phyloP scores from a whole-genome alignment of 805 yeast genomes.

The Schwanniomyces pseudopolymorphus region DNA sequence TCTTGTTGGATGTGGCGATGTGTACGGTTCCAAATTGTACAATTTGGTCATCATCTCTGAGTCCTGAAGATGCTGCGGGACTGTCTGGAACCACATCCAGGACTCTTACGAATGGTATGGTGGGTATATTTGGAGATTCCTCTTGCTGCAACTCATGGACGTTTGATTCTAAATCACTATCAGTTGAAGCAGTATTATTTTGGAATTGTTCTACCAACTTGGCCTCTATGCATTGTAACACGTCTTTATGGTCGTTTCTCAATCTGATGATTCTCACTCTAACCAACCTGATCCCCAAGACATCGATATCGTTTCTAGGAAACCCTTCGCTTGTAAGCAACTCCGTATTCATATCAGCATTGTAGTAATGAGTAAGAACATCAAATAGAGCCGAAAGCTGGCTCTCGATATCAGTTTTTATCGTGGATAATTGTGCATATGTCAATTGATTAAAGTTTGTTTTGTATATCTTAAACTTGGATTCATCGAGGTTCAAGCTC shows the following conservation, averaged over 20 bases:
- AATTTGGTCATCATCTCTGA: constrained; percentile 54
- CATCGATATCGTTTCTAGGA: constrained; percentile 83
- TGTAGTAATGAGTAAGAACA: constrained; percentile 40
- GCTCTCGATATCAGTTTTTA: constrained; percentile 20
- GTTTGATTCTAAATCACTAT: background rate
- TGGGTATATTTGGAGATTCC: background rate
- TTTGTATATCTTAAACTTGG: constrained; percentile 19
- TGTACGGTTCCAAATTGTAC: constrained; percentile 53
- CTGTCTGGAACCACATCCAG: constrained; percentile 48
- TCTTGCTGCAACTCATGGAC: too few relatives aligned
- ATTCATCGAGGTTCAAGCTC: constrained; percentile 23
- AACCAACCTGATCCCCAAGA: constrained; percentile 59
- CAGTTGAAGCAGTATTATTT: background rate
- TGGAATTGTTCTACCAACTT: constrained; percentile 47
- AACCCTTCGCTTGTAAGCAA: constrained; percentile 74
- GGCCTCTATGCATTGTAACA: constrained; percentile 47
- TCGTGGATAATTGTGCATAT: constrained; percentile 8
- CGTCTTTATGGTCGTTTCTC: constrained; percentile 62
- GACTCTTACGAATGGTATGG: constrained; percentile 57
- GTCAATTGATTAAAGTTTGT: constrained; percentile 13
- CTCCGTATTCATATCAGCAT: constrained; percentile 62
- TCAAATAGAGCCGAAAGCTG: constrained; percentile 37
- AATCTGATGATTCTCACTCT: constrained; percentile 66
- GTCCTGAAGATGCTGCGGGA: constrained; percentile 59
- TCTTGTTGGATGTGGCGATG: constrained; percentile 54